Conservation (phyloP, 805 yeast species). For the Metschnikowia arizonensis region DNA sequence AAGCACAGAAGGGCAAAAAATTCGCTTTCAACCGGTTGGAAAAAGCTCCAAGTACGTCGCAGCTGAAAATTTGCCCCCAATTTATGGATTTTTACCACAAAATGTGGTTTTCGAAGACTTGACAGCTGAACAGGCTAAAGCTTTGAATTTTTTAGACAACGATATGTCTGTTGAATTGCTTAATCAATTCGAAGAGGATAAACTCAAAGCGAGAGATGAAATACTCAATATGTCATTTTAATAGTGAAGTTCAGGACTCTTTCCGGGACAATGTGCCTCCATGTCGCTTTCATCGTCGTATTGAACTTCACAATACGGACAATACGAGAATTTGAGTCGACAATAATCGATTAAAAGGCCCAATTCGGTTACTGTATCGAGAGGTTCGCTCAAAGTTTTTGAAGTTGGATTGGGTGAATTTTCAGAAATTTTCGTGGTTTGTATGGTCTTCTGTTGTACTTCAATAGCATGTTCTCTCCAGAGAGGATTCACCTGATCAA, state of each 20-base stretch:
- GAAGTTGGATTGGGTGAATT: too few relatives aligned
- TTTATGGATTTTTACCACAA: slow-evolving; percentile 18
- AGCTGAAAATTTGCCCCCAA: slow-evolving; percentile 18
- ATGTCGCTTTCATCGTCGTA: slow-evolving; percentile 11
- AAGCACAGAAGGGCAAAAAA: slow-evolving; percentile 5
- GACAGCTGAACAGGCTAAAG: slow-evolving; percentile 9
- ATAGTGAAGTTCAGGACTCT: slow-evolving; percentile 2
- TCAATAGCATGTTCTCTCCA: slow-evolving; percentile 36
- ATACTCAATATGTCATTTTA: not conserved
- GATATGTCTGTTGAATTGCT: slow-evolving; percentile 15
- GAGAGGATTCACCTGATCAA: slow-evolving; percentile 29
- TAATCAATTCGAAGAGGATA: slow-evolving; percentile 16
- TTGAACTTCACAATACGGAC: slow-evolving; percentile 14
- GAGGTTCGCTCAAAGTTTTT: not conserved
- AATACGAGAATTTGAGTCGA: slow-evolving; percentile 12
- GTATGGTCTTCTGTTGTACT: not conserved
- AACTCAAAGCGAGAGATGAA: slow-evolving; percentile 4
- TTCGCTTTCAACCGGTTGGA: slow-evolving; percentile 9
- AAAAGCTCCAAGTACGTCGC: slow-evolving; percentile 13
- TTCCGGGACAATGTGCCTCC: slow-evolving; percentile 16
- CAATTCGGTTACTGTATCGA: not conserved
- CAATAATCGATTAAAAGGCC: slow-evolving; percentile 6
- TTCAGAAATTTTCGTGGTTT: not conserved
- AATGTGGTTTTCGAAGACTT: slow-evolving; percentile 21
- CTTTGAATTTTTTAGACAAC: slow-evolving; percentile 16